phyloP scores from a whole-genome alignment of 495 filamentous ascomycete genomes.

The Aspergillus taichungensis region DNA sequence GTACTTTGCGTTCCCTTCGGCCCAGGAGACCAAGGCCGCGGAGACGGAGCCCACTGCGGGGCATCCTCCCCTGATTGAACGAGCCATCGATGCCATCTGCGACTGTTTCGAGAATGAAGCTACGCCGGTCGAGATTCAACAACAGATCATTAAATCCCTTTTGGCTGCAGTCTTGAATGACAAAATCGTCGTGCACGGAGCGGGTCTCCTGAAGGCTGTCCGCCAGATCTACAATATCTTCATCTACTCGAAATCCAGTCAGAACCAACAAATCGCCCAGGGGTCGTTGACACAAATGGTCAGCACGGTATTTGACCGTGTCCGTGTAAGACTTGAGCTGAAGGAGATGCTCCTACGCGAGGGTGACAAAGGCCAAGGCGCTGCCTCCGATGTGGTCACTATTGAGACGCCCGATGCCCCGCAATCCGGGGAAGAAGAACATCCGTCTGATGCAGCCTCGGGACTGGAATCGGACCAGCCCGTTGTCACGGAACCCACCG shows the following conservation, averaged over 20 bases:
- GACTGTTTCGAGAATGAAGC: slow-evolving; percentile 97
- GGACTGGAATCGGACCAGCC: slow-evolving; percentile 51
- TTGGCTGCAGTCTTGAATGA: slow-evolving; percentile 94
- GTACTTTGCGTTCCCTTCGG: slow-evolving; percentile 77
- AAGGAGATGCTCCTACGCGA: slow-evolving; percentile 62
- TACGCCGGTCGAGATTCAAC: slow-evolving; percentile 79
- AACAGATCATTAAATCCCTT: slow-evolving; percentile 96
- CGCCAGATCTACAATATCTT: slow-evolving; percentile 99
- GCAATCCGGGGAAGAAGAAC: slow-evolving; percentile 34
- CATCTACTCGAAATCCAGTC: slow-evolving; percentile 78
- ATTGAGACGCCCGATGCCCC: slow-evolving; percentile 27
- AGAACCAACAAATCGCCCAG: slow-evolving; percentile 94
- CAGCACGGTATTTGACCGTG: slow-evolving; percentile 91
- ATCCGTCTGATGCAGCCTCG: slow-evolving; percentile 40
- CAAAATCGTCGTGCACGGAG: slow-evolving; percentile 96
- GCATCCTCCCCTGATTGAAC: slow-evolving; percentile 72
- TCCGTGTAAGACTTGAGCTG: slow-evolving; percentile 75
- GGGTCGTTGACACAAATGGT: slow-evolving; percentile 98
- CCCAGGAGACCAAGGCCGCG: slow-evolving; percentile 22
- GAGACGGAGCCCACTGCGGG: slow-evolving; percentile 38
- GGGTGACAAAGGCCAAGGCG: slow-evolving; percentile 23
- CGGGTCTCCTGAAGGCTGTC: slow-evolving; percentile 94
- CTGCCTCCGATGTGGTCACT: slow-evolving; percentile 27
- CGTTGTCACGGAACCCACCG: slow-evolving; percentile 13
- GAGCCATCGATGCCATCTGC: slow-evolving; percentile 98